Evolutionary conservation across 2,329 filamentous ascomycete species (phyloP).

Genomic region (Aureobasidium lini): DNA sequence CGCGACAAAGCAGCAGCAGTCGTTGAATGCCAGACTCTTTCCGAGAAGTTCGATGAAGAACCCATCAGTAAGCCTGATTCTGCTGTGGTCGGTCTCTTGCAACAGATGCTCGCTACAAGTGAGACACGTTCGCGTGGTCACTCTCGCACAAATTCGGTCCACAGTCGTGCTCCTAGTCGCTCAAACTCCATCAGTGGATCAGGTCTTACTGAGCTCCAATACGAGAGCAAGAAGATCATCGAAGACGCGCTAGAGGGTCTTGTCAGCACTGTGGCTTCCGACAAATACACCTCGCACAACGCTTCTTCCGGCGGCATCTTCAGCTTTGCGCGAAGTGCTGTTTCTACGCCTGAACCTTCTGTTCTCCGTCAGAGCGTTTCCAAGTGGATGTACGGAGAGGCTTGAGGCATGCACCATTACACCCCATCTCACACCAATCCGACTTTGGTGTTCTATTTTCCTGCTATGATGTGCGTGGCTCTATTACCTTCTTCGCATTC

Average conservation of each 20-base stretch:
- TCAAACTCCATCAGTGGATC: slow-evolving; percentile 6
- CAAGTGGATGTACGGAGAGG: slow-evolving; percentile 13
- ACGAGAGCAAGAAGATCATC: slow-evolving; percentile 13
- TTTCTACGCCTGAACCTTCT: slow-evolving; percentile 5
- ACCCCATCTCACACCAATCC: no score
- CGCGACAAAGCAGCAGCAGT: background rate
- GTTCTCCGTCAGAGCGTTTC: slow-evolving; percentile 11
- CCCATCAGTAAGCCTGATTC: slow-evolving; percentile 8
- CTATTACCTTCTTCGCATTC: no score
- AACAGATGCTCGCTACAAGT: slow-evolving; percentile 7
- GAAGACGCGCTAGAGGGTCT: slow-evolving; percentile 11
- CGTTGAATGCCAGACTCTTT: slow-evolving; percentile 3
- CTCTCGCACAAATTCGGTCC: slow-evolving; percentile 4
- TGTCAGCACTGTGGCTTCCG: slow-evolving; percentile 6
- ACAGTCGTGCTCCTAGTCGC: slow-evolving; percentile 7
- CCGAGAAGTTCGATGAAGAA: slow-evolving; percentile 10
- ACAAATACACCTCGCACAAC: background rate
- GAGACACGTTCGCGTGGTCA: slow-evolving; percentile 1
- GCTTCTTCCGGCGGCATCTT: background rate
- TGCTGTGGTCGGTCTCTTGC: slow-evolving; percentile 2
- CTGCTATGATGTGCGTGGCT: no score
- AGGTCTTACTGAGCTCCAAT: slow-evolving; percentile 8
- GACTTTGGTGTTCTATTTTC: no score
- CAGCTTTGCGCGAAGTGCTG: background rate
- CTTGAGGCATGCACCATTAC: background rate